Base-by-base conservation (phyloP, 306 rosid genomes). In the Cyamopsis tetragonoloba region DNA sequence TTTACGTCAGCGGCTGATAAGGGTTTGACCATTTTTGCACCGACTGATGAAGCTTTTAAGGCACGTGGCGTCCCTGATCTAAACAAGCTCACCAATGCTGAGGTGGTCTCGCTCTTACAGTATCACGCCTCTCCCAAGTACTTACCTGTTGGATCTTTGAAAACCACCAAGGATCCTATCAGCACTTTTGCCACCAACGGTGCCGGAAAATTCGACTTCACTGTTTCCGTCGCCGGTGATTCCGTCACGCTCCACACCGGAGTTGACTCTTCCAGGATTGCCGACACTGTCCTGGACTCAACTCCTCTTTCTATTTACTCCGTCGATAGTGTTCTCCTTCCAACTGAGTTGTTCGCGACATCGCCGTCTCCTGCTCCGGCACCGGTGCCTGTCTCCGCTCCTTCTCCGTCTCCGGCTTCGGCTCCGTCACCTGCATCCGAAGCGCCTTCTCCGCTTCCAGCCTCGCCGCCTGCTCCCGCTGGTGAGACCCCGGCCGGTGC, bases 291-390 rank as follows among this genome's bases (percentile, higher is more conserved):
- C 1, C 47, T 90, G 51, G 99, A 93, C 47, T 27, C 97, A 1
- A 67, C 96, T 31, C 99, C 97, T 0, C 23, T 93, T 11, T 62
- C 82, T 0, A 82, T 93, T 26, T 93, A 81, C 81, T 55, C 89
- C 1, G 88, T 93, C 22, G 97, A 90, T 61, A 86, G 27, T 15
- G 74, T 93, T 41, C 89, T 93, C 20, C 88, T 93, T 12, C 97
- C 97, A 0, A 0, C 76, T 0, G 97, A 93, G 75, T 9, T 90
- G 19, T 90, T 90, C 50, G 97, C 87, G 0, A 83, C 68, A 3
- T 83, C 98, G 0, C 97, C 98, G 4, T 60, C 99, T 0, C 95
- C 96, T 0, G 89, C 98, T 0, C 98, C 98, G 13, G 86, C 87
- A 0, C 80, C 72, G 1, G 91, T 18, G 10, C 93, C 96, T 0